Base-by-base conservation (phyloP, 2,329 filamentous ascomycete genomes). In the Coniella lustricola region DNA sequence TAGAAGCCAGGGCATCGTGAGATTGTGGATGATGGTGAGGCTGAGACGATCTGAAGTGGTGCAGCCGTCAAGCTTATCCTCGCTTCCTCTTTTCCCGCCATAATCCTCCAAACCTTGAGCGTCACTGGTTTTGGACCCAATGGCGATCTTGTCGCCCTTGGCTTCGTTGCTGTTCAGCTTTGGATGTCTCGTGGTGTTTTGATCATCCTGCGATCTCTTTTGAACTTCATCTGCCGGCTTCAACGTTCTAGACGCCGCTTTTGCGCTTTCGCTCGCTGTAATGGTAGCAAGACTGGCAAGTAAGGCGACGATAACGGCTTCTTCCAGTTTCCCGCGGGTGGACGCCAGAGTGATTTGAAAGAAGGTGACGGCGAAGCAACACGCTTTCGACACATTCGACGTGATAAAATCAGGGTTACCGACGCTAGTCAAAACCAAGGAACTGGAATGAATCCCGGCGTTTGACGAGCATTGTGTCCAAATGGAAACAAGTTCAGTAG, bases 1-100 rank as follows among this genome's bases (percentile, higher is more conserved):
- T 8, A 47, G 37, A 5, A 47, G 44, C 44, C 44, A 47, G 14
- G 44, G 44, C 4, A 40, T n/a, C n/a, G 37, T 41, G n/a, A 47
- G 44, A 31, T 41, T 47, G 9, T 18, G 29, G 36, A 40, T 25
- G 44, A 25, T 7, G 13, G 3, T 14, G 18, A 20, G 12, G 17
- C 38, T 31, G n/a, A 9, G 17, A 10, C 25, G 25, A 5, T 5
- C 25, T 29, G n/a, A 3, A 20, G 29, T 7, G 31, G 20, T 16
- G 4, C 16, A 9, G 14, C 18, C 16, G 18, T 17, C 18, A 16
- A 3, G n/a, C n/a, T 13, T 10, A 8, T 43, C 25, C n/a, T 17
- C 17, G 2, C 16, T 10, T 16, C 18, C 9, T 32, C 12, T 43
- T 25, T 33, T 4, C 25, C n/a, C n/a, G n/a, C n/a, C n/a, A n/a